Evolutionary conservation across 2,329 filamentous ascomycete genomes (phyloP), one percentile per base, ranked within the genome.

Genomic region (Aureobasidium sp.): DNA sequence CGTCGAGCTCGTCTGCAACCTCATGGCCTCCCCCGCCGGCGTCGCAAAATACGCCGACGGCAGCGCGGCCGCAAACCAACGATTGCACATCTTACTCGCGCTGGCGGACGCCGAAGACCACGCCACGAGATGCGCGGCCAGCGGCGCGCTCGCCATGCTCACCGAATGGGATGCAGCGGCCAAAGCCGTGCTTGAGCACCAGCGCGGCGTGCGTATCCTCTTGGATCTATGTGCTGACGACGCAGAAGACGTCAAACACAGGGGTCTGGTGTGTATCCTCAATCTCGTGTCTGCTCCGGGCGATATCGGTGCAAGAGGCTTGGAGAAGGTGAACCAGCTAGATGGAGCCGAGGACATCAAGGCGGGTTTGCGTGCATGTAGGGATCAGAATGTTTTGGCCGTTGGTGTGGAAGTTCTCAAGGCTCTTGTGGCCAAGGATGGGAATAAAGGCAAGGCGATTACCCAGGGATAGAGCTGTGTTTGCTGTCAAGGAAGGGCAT

Each of bases 1-100:
- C 0, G 89, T 90, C 27, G 92, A 99, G 72, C 80, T 99, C 2
- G 80, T 96, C 23, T 99, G 94, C 76, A 99, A 99, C 69, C 80
- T 99, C 17, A 87, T 90, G 70, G 85, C 87, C 60, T 80, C 80
- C 1, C 82, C 85, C 0, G 80, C 85, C 37, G 87, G 86, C 19
- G 79, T 89, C 3, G 79, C 81, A 1, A 79, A 88, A 29, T 93
- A 90, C 66, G 86, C 85, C 0, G 86, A 88, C 62, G 81, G 79
- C 15, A 83, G 81, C 3, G 79, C 81, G 27, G 82, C 87, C 63
- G 88, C 90, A 0, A 82, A 81, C 27, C 85, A 89, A 58, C 81
- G 93, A 0, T 74, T 97, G 43, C 88, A 95, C 69, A 84, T 97
- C 40, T 78, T 99, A 0, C 81, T 96, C 13, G 94, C 93, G 0